Conservation (phyloP, 176 grass and related monocot genomes). For the Tillandsia leiboldiana region DNA sequence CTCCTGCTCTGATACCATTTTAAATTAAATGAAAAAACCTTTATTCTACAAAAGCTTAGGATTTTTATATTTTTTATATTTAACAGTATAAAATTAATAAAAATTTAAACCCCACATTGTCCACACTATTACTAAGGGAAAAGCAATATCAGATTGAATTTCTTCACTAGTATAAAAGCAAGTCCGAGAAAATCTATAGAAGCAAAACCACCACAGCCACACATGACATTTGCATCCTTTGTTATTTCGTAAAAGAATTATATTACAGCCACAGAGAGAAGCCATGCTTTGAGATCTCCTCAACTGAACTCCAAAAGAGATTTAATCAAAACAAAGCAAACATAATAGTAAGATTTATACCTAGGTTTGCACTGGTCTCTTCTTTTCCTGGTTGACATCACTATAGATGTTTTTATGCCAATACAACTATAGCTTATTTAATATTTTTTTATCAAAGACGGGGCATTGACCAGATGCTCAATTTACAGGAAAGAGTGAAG, state of each 20-base stretch:
- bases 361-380: too few relatives aligned
- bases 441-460: background rate
- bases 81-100: too few relatives aligned
- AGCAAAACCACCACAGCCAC: background rate
- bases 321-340: background rate
- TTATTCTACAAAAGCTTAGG: too few relatives aligned
- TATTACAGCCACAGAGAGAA: background rate
- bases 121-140: too few relatives aligned
- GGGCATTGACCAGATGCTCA: background rate
- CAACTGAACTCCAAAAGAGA: too few relatives aligned
- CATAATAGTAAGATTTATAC: background rate
- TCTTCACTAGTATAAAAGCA: background rate
- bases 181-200: background rate
- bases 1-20: too few relatives aligned
- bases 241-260: background rate
- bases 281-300: too few relatives aligned
- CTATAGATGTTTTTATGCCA: too few relatives aligned
- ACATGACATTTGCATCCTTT: background rate
- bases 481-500: constrained; percentile 2
- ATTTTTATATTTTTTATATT: too few relatives aligned
- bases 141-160: background rate
- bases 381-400: too few relatives aligned
- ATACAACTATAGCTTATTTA: background rate
- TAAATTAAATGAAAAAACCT: too few relatives aligned
- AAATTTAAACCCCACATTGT: too few relatives aligned